Percentiles rank a stretch among this genome's conserved stretches.
These are phyloP conservation scores for Graphiopsis chlorocephala DNA, from an alignment of 2,329 filamentous ascomycete species.

Conservation along the genomic window DNA sequence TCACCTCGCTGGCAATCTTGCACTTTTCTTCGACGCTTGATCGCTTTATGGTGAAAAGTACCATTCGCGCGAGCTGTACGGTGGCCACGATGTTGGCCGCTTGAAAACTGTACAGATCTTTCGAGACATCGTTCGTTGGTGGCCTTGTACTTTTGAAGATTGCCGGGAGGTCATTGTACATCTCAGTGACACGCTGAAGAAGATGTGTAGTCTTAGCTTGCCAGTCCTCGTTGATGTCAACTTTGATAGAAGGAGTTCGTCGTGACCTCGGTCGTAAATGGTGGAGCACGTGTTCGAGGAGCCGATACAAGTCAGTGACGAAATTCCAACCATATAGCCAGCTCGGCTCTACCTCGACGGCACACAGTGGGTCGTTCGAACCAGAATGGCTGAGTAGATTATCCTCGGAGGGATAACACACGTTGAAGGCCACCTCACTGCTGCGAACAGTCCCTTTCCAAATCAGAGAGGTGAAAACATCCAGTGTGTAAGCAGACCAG, in stretches of 20 bases:
- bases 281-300: constrained; percentile 47
- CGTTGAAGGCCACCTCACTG: constrained; percentile 43
- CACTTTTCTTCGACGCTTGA: constrained; percentile 43
- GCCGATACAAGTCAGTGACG: constrained; percentile 54
- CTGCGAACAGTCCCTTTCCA: constrained; percentile 47
- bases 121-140: neutral
- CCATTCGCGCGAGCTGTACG: constrained; percentile 44
- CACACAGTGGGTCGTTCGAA: constrained; percentile 33
- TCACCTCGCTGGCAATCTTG: constrained; percentile 43
- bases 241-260: neutral
- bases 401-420: neutral
- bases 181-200: neutral
- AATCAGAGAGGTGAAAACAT: constrained; percentile 53
- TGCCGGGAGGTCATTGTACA: constrained; percentile 1
- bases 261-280: neutral
- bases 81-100: constrained; percentile 48
- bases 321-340: constrained; percentile 58
- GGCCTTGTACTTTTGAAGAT: constrained; percentile 1
- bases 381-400: neutral
- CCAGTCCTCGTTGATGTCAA: neutral
- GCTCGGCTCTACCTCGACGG: constrained; percentile 25
- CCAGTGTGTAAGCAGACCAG: constrained; percentile 58
- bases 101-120: constrained; percentile 38
- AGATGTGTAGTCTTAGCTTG: neutral
- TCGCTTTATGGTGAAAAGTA: constrained; percentile 43